Conservation (phyloP, 345 rosid genomes). For the Boechera retrofracta region DNA sequence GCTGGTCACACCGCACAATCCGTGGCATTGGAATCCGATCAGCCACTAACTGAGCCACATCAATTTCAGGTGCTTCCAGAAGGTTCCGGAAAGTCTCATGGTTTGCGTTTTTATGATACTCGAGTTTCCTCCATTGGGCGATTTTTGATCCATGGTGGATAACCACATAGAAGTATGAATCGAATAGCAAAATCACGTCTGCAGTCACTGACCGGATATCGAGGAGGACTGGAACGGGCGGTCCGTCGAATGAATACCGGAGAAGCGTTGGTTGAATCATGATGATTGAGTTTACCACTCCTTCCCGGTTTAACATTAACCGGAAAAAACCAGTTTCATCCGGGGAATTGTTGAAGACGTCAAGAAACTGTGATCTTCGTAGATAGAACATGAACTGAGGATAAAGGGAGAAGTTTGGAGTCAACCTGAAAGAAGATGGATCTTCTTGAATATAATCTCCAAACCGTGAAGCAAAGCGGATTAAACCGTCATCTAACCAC, state of each 20-base stretch:
- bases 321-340: conserved; percentile 91
- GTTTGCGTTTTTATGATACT: conserved; percentile 77
- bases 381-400: conserved; percentile 98
- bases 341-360: conserved; percentile 85
- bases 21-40: conserved; percentile 82
- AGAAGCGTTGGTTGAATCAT: conserved; percentile 97
- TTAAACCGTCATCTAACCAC: conserved; percentile 89
- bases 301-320: conserved; percentile 90
- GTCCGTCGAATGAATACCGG: conserved; percentile 91
- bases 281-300: conserved; percentile 82
- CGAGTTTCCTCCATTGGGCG: conserved; percentile 90
- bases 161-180: conserved; percentile 87
- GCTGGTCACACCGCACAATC: conserved; percentile 87
- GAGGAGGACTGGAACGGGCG: conserved; percentile 92
- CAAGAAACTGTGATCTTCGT: conserved; percentile 96
- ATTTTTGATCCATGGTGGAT: conserved; percentile 90
- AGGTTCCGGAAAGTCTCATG: conserved; percentile 86
- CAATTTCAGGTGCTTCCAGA: conserved; percentile 84
- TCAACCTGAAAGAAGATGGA: conserved; percentile 87
- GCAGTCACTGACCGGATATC: conserved; percentile 78
- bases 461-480: conserved; percentile 74
- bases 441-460: conserved; percentile 92
- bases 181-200: conserved; percentile 85
- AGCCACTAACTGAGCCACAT: conserved; percentile 66
- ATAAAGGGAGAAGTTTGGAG: conserved; percentile 86